These are phyloP conservation scores for Kuraishia molischiana DNA, from an alignment of 805 yeast genomes.

Conservation along the genomic window DNA sequence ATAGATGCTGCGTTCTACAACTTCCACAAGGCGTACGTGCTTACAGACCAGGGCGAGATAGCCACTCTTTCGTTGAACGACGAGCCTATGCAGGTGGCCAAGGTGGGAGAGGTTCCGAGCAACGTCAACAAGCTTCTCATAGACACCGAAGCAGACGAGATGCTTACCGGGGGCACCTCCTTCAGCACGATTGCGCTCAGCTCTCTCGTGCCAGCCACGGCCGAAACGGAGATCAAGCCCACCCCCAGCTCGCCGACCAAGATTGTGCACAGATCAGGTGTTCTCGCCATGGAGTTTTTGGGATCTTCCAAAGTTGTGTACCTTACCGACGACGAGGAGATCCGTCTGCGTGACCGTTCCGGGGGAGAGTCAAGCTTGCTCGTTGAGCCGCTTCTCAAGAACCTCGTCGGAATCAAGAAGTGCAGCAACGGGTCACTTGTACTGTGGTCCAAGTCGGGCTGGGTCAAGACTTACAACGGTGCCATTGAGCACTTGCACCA, in stretches of 20 bases:
- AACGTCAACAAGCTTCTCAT: constrained; percentile 13
- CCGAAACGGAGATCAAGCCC: constrained; percentile 8
- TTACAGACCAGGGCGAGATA: constrained; percentile 23
- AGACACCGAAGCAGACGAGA: constrained; percentile 9
- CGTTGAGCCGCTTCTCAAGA: constrained; percentile 25
- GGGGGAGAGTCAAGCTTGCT: constrained; percentile 10
- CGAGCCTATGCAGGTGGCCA: constrained; percentile 11
- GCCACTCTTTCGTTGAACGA: constrained; percentile 18
- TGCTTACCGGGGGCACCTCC: constrained; percentile 10
- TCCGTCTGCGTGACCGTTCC: constrained; percentile 17
- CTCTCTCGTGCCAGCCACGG: not conserved
- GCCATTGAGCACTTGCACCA: constrained; percentile 6
- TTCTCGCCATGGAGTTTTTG: constrained; percentile 20
- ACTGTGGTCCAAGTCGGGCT: constrained; percentile 33
- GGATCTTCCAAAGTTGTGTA: constrained; percentile 18
- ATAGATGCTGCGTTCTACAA: constrained; percentile 25
- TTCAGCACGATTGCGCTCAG: constrained; percentile 9
- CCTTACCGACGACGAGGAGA: constrained; percentile 26
- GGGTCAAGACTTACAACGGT: constrained; percentile 18
- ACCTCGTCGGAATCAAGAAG: constrained; percentile 28
- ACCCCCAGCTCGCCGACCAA: constrained; percentile 18
- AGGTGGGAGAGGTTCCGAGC: constrained; percentile 10
- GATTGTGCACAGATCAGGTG: constrained; percentile 17
- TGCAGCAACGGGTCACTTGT: constrained; percentile 21
- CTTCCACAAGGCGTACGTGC: constrained; percentile 25